phyloP scores from a whole-genome alignment of 1,284 basidiomycete genomes.

The Abortiporus biennis region DNA sequence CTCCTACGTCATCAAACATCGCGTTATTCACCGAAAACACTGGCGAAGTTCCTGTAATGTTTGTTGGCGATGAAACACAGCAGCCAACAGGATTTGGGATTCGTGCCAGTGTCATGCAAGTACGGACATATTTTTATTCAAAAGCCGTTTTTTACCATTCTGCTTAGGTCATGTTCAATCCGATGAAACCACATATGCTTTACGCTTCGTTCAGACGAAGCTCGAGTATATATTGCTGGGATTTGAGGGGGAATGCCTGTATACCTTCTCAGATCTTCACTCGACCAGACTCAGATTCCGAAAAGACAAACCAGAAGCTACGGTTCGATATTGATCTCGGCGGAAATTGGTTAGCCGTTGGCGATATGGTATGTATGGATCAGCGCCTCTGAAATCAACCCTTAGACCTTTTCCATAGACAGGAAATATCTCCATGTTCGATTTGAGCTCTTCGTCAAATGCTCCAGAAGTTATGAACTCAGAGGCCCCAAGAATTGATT shows the following conservation, averaged over 20 bases:
- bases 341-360: slow-evolving; percentile 65
- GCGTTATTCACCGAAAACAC: slow-evolving; percentile 68
- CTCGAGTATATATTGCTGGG: slow-evolving; percentile 69
- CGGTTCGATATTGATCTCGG: slow-evolving; percentile 73
- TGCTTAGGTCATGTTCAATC: slow-evolving; percentile 74
- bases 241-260: slow-evolving; percentile 60
- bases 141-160: slow-evolving; percentile 1
- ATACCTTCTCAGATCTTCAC: slow-evolving; percentile 31
- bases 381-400: background rate
- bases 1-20: slow-evolving; percentile 54
- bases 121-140: slow-evolving; percentile 22
- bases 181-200: slow-evolving; percentile 60
- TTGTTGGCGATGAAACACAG: slow-evolving; percentile 38
- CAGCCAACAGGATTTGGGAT: slow-evolving; percentile 31
- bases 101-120: slow-evolving; percentile 67
- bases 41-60: slow-evolving; percentile 49
- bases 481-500: slow-evolving; percentile 13
- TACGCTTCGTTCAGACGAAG: slow-evolving; percentile 76
- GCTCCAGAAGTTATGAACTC: slow-evolving; percentile 2
- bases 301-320: slow-evolving; percentile 69
- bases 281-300: slow-evolving; percentile 11
- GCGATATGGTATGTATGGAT: slow-evolving; percentile 57
- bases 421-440: slow-evolving; percentile 38
- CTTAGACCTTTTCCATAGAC: background rate
- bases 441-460: slow-evolving; percentile 22